Evolutionary conservation across 2,329 filamentous ascomycete species (phyloP).

Genomic region (Periconia macrospinosa): DNA sequence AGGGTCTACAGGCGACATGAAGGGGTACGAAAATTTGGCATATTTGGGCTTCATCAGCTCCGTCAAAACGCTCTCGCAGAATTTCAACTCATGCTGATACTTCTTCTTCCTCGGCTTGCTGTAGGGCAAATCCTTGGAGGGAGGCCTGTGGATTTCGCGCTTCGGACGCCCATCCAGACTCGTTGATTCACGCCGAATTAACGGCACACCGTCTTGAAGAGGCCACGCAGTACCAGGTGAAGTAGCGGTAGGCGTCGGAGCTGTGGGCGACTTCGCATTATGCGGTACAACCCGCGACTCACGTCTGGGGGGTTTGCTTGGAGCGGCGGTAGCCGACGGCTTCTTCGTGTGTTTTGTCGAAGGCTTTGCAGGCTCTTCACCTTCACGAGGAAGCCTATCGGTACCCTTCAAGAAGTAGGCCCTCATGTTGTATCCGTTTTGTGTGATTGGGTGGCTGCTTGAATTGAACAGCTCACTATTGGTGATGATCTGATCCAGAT

Average conservation of each 20-base stretch:
- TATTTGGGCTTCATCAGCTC: conserved; percentile 79
- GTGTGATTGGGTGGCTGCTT: conserved; percentile 70
- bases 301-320: conserved; percentile 45
- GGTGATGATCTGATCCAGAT: conserved; percentile 75
- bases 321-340: conserved; percentile 29
- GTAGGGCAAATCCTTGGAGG: conserved; percentile 89
- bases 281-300: conserved; percentile 48
- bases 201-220: conserved; percentile 74
- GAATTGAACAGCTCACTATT: conserved; percentile 88
- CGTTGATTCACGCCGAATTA: conserved; percentile 83
- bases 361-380: conserved; percentile 47
- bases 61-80: conserved; percentile 78
- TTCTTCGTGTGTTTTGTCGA: conserved; percentile 44
- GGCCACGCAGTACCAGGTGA: conserved; percentile 65
- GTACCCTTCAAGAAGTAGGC: conserved; percentile 64
- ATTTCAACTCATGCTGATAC: conserved; percentile 83
- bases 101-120: conserved; percentile 89
- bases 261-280: conserved; percentile 50
- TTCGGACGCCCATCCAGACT: conserved; percentile 81
- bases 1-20: conserved; percentile 84
- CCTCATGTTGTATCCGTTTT: conserved; percentile 64
- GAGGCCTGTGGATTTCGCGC: conserved; percentile 89
- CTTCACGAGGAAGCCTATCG: conserved; percentile 59
- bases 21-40: conserved; percentile 68
- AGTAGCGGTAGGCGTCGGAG: conserved; percentile 40